Conservation (phyloP, 345 rosid genomes). For the Salix udensis region DNA sequence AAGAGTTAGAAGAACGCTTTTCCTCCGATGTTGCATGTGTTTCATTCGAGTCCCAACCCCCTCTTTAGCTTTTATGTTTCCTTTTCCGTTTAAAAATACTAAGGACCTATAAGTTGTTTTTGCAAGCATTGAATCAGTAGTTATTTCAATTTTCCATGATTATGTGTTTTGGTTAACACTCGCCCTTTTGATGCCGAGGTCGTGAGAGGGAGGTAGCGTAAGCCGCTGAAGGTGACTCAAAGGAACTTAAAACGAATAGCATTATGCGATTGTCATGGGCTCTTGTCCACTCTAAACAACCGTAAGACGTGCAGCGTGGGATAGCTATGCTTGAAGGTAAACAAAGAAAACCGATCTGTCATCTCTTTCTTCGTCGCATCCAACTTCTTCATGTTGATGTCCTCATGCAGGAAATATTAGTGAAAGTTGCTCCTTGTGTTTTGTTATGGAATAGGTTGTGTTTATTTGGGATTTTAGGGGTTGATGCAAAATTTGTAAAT, state of each 20-base stretch:
- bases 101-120: not conserved
- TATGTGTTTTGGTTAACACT: not conserved
- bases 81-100: not conserved
- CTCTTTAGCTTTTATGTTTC: not conserved
- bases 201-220: conserved; percentile 69
- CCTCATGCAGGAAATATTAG: not conserved
- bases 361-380: not conserved
- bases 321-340: conserved; percentile 84
- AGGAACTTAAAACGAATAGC: conserved; percentile 48
- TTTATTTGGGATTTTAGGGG: not conserved
- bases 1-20: not conserved
- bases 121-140: not conserved
- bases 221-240: conserved; percentile 47
- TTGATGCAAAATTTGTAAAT: not conserved
- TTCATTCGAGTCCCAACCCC: not conserved
- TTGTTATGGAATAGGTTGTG: not conserved
- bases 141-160: not conserved
- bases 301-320: conserved; percentile 69
- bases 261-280: conserved; percentile 79
- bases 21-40: not conserved
- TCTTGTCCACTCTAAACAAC: conserved; percentile 65
- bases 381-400: not conserved
- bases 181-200: conserved; percentile 37
- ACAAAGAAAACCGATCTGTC: not conserved
- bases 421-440: not conserved